A percentile compares a stretch with the other conserved stretches of the same genome.
phyloP scores from a whole-genome alignment of 768 basidiomycete species.

The Piloderma croceum region DNA sequence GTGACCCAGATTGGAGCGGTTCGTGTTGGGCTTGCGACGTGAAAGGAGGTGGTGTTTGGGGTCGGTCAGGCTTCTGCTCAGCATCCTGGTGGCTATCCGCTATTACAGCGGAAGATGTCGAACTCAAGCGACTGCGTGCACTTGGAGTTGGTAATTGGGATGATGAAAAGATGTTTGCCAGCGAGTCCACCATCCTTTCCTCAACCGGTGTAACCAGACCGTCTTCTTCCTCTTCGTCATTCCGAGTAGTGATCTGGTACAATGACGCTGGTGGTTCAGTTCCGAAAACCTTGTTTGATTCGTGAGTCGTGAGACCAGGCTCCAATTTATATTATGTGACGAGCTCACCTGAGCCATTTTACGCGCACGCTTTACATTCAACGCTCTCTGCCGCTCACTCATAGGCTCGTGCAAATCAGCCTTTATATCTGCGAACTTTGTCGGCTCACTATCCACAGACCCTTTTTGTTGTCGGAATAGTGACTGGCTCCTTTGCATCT shows the following conservation, averaged over 20 bases:
- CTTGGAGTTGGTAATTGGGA: not conserved
- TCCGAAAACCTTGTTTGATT: conserved; percentile 39
- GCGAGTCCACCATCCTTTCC: not conserved
- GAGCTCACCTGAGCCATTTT: conserved; percentile 46
- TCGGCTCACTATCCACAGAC: too few relatives aligned
- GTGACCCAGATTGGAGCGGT: not conserved
- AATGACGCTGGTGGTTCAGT: conserved; percentile 41
- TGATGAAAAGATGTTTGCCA: not conserved
- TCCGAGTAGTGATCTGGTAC: conserved; percentile 29
- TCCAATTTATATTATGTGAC: not conserved
- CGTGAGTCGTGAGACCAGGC: not conserved
- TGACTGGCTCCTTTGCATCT: too few relatives aligned
- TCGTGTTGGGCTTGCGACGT: not conserved
- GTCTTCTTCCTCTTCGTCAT: conserved; percentile 4
- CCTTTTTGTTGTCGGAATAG: too few relatives aligned
- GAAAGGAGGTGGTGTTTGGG: not conserved
- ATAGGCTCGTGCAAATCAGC: conserved; percentile 2
- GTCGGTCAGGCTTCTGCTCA: not conserved
- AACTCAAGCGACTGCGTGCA: not conserved
- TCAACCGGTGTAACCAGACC: not conserved
- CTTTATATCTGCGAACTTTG: too few relatives aligned
- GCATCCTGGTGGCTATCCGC: not conserved
- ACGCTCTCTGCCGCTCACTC: conserved; percentile 31
- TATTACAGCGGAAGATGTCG: not conserved
- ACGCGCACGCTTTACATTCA: conserved; percentile 41